Evolutionary conservation across 2,329 filamentous ascomycete species (phyloP), one percentile per base, ranked within the genome.

Genomic region (Penicillium sp.): DNA sequence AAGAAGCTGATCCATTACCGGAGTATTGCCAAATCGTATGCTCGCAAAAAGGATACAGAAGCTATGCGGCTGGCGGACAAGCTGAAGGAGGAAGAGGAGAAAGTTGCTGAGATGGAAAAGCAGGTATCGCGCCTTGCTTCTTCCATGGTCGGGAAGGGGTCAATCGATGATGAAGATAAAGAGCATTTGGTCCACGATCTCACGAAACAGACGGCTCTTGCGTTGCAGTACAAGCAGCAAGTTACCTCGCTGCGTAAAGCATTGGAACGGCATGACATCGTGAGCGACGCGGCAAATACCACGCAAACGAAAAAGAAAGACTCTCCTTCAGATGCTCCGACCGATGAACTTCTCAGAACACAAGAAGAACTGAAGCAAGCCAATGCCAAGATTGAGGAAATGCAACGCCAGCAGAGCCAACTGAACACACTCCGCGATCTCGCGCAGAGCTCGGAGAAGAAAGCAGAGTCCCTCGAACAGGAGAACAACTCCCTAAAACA

Each of bases 1-100:
- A 80, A 77, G 62, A 81, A 80, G 58, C 71, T 85, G 41, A 75
- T 84, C 42, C 72, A 77, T 27, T 83, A 84, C 59, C 78, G 81
- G 51, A 77, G 79, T 40, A 69, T 79, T 22, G 78, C 80, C 14
- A 83, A 81, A 62, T 77, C 76, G 34, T 83, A 78, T 61, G 81
- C 81, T 13, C 75, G 73, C 52, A 79, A 80, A 60, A 83, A 82
- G 60, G 81, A 83, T 54, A 63, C 68, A 3, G 78, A 83, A 59
- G 77, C 77, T 14, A 71, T 72, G 13, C 76, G 79, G 43, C 62
- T 83, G 34, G 66, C 71, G 18, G 75, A 76, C 29, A 75, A 79
- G 56, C 69, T 84, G 11, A 72, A 73, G 49, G 72, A 76, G 43
- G 79, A 83, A 54, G 69, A 74, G 43, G 62, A 64, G 18, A 74